Base-by-base conservation (phyloP, 441 rosid species). In the Daphne laureola region DNA sequence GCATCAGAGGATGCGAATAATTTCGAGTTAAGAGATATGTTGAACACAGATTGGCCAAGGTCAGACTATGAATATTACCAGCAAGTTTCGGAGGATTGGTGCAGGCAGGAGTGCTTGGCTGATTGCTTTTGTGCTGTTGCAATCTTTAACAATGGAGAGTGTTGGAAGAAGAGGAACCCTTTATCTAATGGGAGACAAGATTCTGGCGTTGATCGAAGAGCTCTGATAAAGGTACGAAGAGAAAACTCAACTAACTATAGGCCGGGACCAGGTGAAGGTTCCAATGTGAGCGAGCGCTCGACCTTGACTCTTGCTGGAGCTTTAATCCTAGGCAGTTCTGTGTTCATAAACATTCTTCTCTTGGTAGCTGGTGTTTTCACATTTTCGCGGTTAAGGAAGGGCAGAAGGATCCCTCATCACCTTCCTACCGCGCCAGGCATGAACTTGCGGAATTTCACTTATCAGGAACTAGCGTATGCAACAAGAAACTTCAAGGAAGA, bases 401-500 rank as follows among this genome's bases (percentile, higher is more conserved):
- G 7, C 12, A 15, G 11, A 4, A 45, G 4, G 7, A 2, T 40
- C 35, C 54, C n/a, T 13, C 2, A 43, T 14, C 8, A 8, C 4
- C 26, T n/a, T 25, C 40, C 12, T 31, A 46, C n/a, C n/a, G n/a
- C 40, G 51, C 25, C 14, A 13, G 49, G 18, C 3, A 46, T 13
- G 42, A 71, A 54, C 46, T 35, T 68, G 49, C 70, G 23, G 8
- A 35, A 18, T 27, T 81, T 75, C 44, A 61, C 63, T 31, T 81
- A 63, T 46, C 56, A 50, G 1, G 79, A 75, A 53, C 66, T 81
- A 3, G 72, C 27, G 13, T 41, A 13, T 43, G 69, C 77, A 5
- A 68, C 83, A 4, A 14, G 46, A 9, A 69, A 53, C 7, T 81
- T 78, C 70, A 49, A 21, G 46, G 79, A 78, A 51, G 73, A 73